A percentile compares a stretch with the other conserved stretches of the same genome.
phyloP scores from a whole-genome alignment of 305 asterid genomes.

The Solanum chacoense region DNA sequence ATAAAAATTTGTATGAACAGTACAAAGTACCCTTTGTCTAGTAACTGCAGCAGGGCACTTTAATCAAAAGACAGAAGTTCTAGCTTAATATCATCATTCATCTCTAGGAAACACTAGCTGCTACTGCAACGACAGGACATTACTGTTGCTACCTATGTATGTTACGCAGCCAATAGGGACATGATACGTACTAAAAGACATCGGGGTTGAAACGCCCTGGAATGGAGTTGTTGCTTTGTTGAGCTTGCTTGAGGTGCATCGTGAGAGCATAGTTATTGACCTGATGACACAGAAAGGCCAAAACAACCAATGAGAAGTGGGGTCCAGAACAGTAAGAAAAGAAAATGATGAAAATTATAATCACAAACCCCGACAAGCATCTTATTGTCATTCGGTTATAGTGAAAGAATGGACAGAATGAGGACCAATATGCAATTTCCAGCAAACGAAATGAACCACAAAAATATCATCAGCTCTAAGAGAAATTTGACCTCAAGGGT shows the following conservation, averaged over 20 bases:
- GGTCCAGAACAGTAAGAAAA: neutral
- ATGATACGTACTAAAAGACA: constrained; percentile 36
- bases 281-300: constrained; percentile 24
- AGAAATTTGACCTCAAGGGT: constrained; percentile 75
- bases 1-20: neutral
- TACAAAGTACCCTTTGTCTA: neutral
- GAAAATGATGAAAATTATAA: neutral
- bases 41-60: neutral
- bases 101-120: neutral
- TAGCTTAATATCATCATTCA: neutral
- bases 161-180: neutral
- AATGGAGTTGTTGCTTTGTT: constrained; percentile 50
- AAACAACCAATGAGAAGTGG: neutral
- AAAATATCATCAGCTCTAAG: neutral
- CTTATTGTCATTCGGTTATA: neutral
- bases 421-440: neutral
- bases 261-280: constrained; percentile 75
- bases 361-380: neutral
- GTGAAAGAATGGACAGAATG: neutral
- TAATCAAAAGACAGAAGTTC: neutral
- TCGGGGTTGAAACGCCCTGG: constrained; percentile 84
- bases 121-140: neutral
- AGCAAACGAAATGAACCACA: neutral
- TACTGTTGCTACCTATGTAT: neutral
- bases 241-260: constrained; percentile 92